Percentiles rank a stretch among this genome's conserved stretches.
Evolutionary conservation across 495 filamentous ascomycete genomes (phyloP).

Genomic region (Talaromyces thailandensis): DNA sequence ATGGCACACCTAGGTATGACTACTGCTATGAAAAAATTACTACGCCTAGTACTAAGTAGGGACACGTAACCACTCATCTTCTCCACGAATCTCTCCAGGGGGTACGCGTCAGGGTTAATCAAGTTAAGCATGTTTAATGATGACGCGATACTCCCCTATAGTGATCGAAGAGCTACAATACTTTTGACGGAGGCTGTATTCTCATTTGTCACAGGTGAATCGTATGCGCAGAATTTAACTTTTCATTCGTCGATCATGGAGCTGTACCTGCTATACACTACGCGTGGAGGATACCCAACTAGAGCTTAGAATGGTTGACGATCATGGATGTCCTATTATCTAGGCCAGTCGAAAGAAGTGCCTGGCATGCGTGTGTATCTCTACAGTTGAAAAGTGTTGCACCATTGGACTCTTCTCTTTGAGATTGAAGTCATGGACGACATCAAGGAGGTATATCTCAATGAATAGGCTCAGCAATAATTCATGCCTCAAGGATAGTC

Average conservation of each 20-base stretch:
- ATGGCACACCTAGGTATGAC: neutral
- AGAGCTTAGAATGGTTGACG: neutral
- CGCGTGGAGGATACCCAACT: neutral
- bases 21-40: neutral
- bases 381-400: neutral
- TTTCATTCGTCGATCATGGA: neutral
- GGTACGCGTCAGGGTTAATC: neutral
- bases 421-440: neutral
- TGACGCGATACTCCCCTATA: neutral
- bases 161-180: neutral
- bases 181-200: no score
- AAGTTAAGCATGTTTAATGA: neutral
- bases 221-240: neutral
- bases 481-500: neutral
- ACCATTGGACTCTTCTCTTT: neutral
- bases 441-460: neutral
- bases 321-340: neutral
- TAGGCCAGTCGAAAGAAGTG: neutral
- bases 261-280: neutral
- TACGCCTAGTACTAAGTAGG: neutral
- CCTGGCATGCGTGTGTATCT: neutral
- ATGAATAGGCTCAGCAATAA: neutral
- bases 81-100: neutral
- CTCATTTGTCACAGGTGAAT: neutral
- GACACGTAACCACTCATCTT: neutral